Conservation (phyloP, 2,329 filamentous ascomycete genomes). For the Arthrinium phaeospermum region DNA sequence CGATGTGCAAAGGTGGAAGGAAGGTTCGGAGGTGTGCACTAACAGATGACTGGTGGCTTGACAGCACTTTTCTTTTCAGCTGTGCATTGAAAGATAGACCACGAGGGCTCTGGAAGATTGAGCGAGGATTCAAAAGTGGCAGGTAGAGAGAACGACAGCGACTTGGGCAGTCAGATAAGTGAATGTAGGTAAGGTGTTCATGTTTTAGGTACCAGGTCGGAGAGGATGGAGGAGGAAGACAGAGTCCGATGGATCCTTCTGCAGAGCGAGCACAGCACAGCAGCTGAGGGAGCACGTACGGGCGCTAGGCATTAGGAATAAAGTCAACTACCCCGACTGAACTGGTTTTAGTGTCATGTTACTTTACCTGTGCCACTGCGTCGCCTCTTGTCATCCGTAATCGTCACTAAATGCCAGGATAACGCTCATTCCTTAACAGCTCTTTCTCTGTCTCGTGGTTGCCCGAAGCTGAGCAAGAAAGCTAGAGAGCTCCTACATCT, state of each 20-base stretch:
- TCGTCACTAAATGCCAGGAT: not conserved
- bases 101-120: not conserved
- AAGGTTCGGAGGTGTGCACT: not conserved
- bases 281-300: conserved; percentile 5
- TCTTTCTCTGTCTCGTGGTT: too few species aligned
- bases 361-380: not conserved
- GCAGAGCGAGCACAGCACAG: not conserved
- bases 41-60: not conserved
- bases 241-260: not conserved
- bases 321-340: not conserved
- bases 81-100: not conserved
- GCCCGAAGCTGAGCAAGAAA: too few species aligned
- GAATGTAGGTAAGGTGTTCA: not conserved
- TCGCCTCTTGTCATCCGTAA: not conserved
- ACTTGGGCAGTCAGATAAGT: not conserved
- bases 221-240: not conserved
- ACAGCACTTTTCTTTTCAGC: not conserved
- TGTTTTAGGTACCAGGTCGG: not conserved
- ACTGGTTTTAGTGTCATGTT: not conserved
- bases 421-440: too few species aligned
- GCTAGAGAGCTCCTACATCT: too few species aligned
- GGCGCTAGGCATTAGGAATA: not conserved
- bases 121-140: not conserved
- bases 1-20: not conserved
- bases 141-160: not conserved